Evolutionary conservation across 1,139 yeast species (phyloP).

Genomic region (Protomyces pachydermus): DNA sequence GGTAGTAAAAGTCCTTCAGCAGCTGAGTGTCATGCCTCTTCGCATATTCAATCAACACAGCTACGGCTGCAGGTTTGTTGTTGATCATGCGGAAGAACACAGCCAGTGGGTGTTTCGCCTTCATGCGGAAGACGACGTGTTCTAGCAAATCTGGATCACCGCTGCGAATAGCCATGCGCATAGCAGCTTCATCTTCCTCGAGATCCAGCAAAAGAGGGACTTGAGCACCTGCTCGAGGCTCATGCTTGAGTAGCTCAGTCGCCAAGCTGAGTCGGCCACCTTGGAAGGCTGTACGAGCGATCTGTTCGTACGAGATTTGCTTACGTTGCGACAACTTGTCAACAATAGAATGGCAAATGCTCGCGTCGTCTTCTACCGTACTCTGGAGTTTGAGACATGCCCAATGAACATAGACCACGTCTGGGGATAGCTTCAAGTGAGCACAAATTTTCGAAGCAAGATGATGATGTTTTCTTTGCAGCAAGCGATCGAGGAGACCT

Average conservation of each 20-base stretch:
- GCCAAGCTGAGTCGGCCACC: constrained; percentile 77
- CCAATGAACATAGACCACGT: constrained; percentile 69
- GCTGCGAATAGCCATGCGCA: constrained; percentile 62
- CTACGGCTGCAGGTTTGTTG: constrained; percentile 44
- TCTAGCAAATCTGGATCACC: constrained; percentile 58
- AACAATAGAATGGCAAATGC: constrained; percentile 51
- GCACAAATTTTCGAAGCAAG: constrained; percentile 61
- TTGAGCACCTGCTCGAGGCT: constrained; percentile 60
- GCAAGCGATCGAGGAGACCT: constrained; percentile 53
- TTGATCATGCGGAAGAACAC: constrained; percentile 54
- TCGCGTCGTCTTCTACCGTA: constrained; percentile 55
- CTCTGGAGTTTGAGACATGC: constrained; percentile 59
- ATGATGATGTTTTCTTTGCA: constrained; percentile 57
- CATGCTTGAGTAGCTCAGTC: constrained; percentile 52
- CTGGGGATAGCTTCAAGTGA: constrained; percentile 51
- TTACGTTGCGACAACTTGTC: constrained; percentile 43
- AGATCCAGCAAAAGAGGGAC: constrained; percentile 61
- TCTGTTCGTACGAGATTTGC: constrained; percentile 55
- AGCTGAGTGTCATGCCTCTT: constrained; percentile 40
- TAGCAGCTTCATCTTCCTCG: constrained; percentile 68
- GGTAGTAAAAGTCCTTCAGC: constrained; percentile 53
- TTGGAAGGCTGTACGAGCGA: constrained; percentile 67
- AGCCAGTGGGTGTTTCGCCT: constrained; percentile 48
- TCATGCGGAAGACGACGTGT: constrained; percentile 54
- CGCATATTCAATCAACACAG: constrained; percentile 46